Conservation (phyloP, 2,329 filamentous ascomycete genomes). For the Fusarium caatingaense region DNA sequence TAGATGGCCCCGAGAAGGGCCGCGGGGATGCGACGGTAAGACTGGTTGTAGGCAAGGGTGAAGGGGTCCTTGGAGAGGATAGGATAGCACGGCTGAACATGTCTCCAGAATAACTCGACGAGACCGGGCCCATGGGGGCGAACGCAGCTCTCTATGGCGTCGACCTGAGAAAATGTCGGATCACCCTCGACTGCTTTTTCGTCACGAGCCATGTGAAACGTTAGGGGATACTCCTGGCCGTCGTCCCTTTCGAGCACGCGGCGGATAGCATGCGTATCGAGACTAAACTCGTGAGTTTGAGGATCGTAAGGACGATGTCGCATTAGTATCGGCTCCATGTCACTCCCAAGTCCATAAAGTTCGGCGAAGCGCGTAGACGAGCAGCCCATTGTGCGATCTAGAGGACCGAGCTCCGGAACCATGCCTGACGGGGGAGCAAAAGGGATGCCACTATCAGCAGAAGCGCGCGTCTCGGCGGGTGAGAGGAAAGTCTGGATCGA, state of each 20-base stretch:
- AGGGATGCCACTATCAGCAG: constrained; percentile 38
- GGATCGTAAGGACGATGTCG: constrained; percentile 64
- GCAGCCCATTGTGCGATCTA: constrained; percentile 43
- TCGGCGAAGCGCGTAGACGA: constrained; percentile 46
- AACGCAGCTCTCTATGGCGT: constrained; percentile 68
- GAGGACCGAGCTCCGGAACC: constrained; percentile 30
- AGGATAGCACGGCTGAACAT: constrained; percentile 65
- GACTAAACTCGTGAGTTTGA: constrained; percentile 50
- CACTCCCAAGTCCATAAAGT: constrained; percentile 50
- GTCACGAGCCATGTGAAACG: constrained; percentile 50
- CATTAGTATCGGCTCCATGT: constrained; percentile 52
- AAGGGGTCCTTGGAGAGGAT: constrained; percentile 66
- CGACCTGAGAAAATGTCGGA: constrained; percentile 39
- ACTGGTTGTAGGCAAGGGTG: constrained; percentile 62
- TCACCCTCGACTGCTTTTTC: constrained; percentile 47
- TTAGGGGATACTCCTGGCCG: constrained; percentile 48
- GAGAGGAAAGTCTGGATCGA: constrained; percentile 44
- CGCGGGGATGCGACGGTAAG: constrained; percentile 63
- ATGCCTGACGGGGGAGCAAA: constrained; percentile 33
- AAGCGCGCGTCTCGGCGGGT: constrained; percentile 43
- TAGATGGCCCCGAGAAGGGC: constrained; percentile 67
- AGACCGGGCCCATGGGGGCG: constrained; percentile 68
- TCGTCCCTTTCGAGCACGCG: constrained; percentile 64
- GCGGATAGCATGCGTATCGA: constrained; percentile 72
- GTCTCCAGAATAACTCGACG: constrained; percentile 71